Base-by-base conservation (phyloP, 208 protist species). In the Leishmania amazonensis region DNA sequence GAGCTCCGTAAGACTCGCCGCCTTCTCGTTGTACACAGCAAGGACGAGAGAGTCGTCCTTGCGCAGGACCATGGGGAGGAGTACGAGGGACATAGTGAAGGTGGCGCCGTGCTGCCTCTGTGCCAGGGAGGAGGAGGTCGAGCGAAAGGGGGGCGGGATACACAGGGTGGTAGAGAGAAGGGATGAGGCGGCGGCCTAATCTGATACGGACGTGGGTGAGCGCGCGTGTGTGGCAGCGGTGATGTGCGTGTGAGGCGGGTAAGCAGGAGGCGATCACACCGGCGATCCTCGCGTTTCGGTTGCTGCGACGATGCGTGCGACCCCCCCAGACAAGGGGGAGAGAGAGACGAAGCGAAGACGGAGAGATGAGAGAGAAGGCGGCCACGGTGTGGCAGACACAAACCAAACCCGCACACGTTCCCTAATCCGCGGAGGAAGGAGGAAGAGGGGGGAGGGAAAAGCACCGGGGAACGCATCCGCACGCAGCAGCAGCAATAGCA, bases 21-120 rank as follows among this genome's bases (percentile, higher is more conserved):
- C 71, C 81, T 84, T 51, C 83, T 97, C 94, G 68, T 87, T 86
- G 85, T 95, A 96, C 42, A 90, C 85, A 31, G 91, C 87, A n/a
- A 96, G 80, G 24, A 92, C 65, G 38, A 97, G 78, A 51, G 84
- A 81, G 75, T 96, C 85, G 75, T 95, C 90, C 83, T 96, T 96
- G 49, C 92, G 90, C 53, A 97, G 88, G 47, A 97, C 79, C 35
- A 97, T 75, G 15, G 94, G 94, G 19, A 96, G 84, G 21, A 85
- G 79, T 17, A 47, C 4, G 58, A 72, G 8, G 24, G 81, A 38
- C 81, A 85, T 84, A 28, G 45, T 54, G 70, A 31, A n/a, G 40
- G 40, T 28, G n/a, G 28, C 42, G 42, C 9, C 24, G 42, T 74
- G 45, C 28, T 21, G 38, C 49, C 71, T 58, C 47, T 57, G 47